Evolutionary conservation across 2,329 filamentous ascomycete genomes (phyloP), one percentile per base, ranked within the genome.

Genomic region (Clonostachys rosea): DNA sequence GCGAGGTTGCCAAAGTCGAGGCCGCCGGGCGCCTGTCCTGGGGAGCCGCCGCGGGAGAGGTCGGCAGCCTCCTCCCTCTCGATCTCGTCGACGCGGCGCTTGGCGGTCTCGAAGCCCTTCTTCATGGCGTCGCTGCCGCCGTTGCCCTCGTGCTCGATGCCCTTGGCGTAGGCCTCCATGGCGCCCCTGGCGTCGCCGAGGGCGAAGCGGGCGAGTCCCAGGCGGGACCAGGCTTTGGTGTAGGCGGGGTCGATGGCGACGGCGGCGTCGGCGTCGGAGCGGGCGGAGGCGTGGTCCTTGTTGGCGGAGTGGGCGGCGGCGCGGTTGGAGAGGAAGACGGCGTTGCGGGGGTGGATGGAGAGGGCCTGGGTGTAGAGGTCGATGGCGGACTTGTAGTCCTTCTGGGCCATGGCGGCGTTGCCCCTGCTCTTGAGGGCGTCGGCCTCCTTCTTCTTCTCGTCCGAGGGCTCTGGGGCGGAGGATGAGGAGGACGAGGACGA

Each of bases 51-150:
- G 18, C 75, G 70, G 14, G 75, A 54, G 37, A 65, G 56, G 44
- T 59, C 54, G 30, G 56, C 59, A 44, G 60, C 72, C 37, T 69
- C 67, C 43, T 70, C 70, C 10, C 34, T 20, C 52, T 81, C 83
- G 59, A 92, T 81, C 68, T 96, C 91, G 53, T 92, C 89, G 42
- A 95, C 86, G 59, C 88, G 83, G 60, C 83, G 84, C 78, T 88
- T 94, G 46, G 91, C 92, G 14, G 94, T 97, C 79, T 97, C 91
- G 63, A 81, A 94, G 17, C 94, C 94, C 72, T 92, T 95, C 77
- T 91, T 92, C 94, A 97, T 97, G 50, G 92, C 91, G 14, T 97
- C 91, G 56, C 89, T 95, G 51, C 94, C 94, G 46, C 94, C 94
- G 62, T 84, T 94, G 45, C 94, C 92, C 69, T 99, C 94, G 54